A percentile compares a stretch with the other conserved stretches of the same genome.
Conservation (phyloP, 2,329 filamentous ascomycete species). For the Trichoderma sp. region DNA sequence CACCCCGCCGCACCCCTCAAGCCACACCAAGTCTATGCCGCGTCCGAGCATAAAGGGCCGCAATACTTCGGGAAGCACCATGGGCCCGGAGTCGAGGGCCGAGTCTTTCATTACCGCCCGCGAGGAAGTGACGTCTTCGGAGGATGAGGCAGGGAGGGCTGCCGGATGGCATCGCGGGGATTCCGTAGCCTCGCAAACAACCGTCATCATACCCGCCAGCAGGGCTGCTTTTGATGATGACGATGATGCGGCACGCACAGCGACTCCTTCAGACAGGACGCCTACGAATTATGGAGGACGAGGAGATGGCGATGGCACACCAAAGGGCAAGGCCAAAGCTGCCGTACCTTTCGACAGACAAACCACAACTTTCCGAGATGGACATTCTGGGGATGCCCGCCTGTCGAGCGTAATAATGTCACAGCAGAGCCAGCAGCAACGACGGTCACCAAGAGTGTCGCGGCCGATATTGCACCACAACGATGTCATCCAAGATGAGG, state of each 20-base stretch:
- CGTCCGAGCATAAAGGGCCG: constrained; percentile 55
- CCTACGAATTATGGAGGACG: constrained; percentile 47
- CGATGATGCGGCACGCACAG: constrained; percentile 33
- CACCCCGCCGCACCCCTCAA: constrained; percentile 64
- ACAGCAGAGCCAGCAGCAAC: constrained; percentile 56
- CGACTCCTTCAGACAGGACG: constrained; percentile 46
- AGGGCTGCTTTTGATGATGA: constrained; percentile 19
- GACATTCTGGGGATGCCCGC: constrained; percentile 3
- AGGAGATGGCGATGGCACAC: constrained; percentile 45
- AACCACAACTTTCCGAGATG: constrained; percentile 50
- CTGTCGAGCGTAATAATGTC: constrained; percentile 32
- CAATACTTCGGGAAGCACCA: constrained; percentile 55
- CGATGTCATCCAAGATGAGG: constrained; percentile 50
- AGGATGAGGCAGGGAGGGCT: constrained; percentile 55
- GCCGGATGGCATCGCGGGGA: constrained; percentile 46
- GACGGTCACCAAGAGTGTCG: constrained; percentile 35
- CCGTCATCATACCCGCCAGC: constrained; percentile 46
- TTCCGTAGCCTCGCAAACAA: constrained; percentile 50
- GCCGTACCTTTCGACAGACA: constrained; percentile 63
- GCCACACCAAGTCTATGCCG: constrained; percentile 44
- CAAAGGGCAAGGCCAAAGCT: constrained; percentile 52
- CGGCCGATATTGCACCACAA: constrained; percentile 27
- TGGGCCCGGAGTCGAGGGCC: constrained; percentile 58
- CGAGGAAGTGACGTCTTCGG: constrained; percentile 65
- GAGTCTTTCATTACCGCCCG: constrained; percentile 73